Evolutionary conservation across 768 basidiomycete species (phyloP).

Genomic region (Lactarius akahatsu): DNA sequence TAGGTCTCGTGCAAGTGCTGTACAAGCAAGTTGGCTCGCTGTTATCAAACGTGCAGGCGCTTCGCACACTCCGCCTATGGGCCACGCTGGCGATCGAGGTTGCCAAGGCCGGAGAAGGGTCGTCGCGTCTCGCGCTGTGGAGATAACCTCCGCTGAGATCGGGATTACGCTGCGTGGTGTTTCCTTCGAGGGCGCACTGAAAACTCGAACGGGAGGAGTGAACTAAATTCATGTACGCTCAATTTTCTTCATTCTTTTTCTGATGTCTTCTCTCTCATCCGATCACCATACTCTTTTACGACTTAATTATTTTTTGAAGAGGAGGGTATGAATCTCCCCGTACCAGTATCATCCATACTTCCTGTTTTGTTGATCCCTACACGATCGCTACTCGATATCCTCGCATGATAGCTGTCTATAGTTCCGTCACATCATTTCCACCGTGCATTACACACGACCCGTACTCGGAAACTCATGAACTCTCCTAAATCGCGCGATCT

Average conservation of each 20-base stretch:
- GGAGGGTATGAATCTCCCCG: not conserved
- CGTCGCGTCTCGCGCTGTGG: conserved; percentile 33
- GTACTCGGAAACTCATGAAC: no score
- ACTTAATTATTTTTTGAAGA: not conserved
- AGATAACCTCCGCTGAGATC: conserved; percentile 33
- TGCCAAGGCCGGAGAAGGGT: conserved; percentile 37
- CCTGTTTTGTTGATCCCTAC: not conserved
- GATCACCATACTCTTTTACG: not conserved
- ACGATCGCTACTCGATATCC: not conserved
- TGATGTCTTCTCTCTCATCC: no score
- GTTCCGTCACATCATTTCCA: no score
- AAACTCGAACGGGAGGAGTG: conserved; percentile 11
- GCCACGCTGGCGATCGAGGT: conserved; percentile 41
- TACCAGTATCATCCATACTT: no score
- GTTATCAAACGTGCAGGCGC: conserved; percentile 32
- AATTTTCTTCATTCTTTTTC: not conserved
- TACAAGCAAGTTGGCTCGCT: conserved; percentile 34
- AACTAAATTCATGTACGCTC: not conserved
- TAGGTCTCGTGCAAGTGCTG: conserved; percentile 31
- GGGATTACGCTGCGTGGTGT: conserved; percentile 31
- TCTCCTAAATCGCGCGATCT: no score
- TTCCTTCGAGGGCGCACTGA: conserved; percentile 36
- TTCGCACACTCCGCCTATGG: conserved; percentile 35
- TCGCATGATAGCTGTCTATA: no score
- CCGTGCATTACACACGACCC: no score